Conservation (phyloP, 1,284 basidiomycete genomes). For the Sanghuangporus weigelae region DNA sequence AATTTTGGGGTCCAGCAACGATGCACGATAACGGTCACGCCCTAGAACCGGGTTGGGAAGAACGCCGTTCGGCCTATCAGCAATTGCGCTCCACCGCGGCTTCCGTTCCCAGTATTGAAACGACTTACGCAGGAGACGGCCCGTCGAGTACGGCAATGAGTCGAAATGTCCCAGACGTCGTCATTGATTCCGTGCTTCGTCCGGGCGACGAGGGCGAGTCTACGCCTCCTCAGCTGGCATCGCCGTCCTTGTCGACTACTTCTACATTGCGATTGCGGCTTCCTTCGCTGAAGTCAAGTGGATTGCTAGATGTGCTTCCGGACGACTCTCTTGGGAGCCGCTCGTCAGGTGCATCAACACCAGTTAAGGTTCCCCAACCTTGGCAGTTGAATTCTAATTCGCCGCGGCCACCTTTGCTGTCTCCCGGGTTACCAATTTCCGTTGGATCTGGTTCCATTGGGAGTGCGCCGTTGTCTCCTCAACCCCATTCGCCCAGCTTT, state of each 20-base stretch:
- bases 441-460: not conserved
- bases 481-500: conserved; percentile 1
- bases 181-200: conserved; percentile 10
- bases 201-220: not conserved
- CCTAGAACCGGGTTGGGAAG: not conserved
- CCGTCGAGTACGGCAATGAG: not conserved
- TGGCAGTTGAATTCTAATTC: conserved; percentile 7
- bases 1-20: conserved; percentile 16
- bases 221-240: conserved; percentile 14
- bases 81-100: not conserved
- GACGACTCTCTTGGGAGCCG: conserved; percentile 9
- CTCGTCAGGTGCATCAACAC: conserved; percentile 11
- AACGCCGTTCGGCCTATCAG: not conserved
- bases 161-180: conserved; percentile 12
- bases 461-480: conserved; percentile 4
- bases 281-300: conserved; percentile 68
- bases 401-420: conserved; percentile 8
- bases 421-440: not conserved
- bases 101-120: not conserved
- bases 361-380: not conserved
- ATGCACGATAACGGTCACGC: not conserved
- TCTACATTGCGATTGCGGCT: conserved; percentile 27
- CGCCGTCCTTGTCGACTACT: conserved; percentile 17
- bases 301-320: conserved; percentile 45
- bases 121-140: not conserved